phyloP scores from a whole-genome alignment of 2,329 filamentous ascomycete genomes.

The Nannizziopsis arthrosporioides region DNA sequence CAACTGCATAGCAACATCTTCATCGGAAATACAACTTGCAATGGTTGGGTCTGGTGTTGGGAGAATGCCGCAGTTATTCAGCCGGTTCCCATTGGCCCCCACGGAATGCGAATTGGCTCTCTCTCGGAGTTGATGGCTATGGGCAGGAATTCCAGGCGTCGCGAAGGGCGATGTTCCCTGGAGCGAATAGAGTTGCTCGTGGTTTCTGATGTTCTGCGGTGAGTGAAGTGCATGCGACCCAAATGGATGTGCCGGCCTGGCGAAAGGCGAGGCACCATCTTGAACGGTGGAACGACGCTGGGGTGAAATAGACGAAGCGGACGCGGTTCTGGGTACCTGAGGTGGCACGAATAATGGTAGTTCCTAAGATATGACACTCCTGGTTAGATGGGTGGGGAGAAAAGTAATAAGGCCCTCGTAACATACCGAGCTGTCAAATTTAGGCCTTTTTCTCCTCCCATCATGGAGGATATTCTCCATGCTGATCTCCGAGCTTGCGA shows the following conservation, averaged over 20 bases:
- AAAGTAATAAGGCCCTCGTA: slow-evolving; percentile 1
- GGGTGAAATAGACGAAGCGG: slow-evolving; percentile 92
- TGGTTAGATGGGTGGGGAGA: slow-evolving; percentile 17
- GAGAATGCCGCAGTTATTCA: slow-evolving; percentile 49
- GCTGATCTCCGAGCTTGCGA: slow-evolving; percentile 93
- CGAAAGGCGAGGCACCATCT: slow-evolving; percentile 61
- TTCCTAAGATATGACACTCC: slow-evolving; percentile 53
- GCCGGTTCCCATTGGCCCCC: slow-evolving; percentile 30
- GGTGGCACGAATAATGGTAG: slow-evolving; percentile 87
- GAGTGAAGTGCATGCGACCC: slow-evolving; percentile 69
- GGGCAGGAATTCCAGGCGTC: slow-evolving; percentile 45
- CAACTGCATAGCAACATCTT: slow-evolving; percentile 92
- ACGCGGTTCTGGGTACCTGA: slow-evolving; percentile 85
- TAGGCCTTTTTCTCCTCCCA: slow-evolving; percentile 85
- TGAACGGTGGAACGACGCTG: slow-evolving; percentile 67
- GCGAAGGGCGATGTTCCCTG: slow-evolving; percentile 43
- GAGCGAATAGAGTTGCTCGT: slow-evolving; percentile 30
- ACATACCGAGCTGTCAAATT: slow-evolving; percentile 94
- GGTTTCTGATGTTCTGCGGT: slow-evolving; percentile 62
- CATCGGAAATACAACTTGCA: slow-evolving; percentile 91
- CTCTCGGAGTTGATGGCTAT: slow-evolving; percentile 55
- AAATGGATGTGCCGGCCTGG: slow-evolving; percentile 68
- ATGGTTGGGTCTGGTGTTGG: slow-evolving; percentile 96
- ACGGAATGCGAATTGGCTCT: slow-evolving; percentile 45
- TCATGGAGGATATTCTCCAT: slow-evolving; percentile 97